Evolutionary conservation across 768 basidiomycete species (phyloP), one percentile per base, ranked within the genome.

Genomic region (Crassisporium funariophilum): DNA sequence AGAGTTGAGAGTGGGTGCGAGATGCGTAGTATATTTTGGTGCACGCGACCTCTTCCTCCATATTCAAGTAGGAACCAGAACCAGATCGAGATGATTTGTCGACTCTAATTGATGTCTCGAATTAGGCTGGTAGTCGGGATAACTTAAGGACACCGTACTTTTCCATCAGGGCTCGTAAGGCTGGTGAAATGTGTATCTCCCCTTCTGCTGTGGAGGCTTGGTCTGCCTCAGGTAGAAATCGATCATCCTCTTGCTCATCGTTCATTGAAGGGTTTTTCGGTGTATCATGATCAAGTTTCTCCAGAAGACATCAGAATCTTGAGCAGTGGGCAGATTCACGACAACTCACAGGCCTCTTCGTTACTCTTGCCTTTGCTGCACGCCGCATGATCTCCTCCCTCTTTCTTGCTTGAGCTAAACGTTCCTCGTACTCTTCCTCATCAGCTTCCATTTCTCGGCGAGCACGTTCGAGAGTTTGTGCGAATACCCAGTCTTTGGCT

Each of bases 11-110:
- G 67, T 99, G 95, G 0, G 95, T 99, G 23, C 95, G 77, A 0
- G 97, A 98, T 0, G 95, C 89, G 60, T 95, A 97, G 64, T 83
- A 97, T 50, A 98, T 86, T 74, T 92, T 89, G 27, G 82, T 86
- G 59, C 86, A 88, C 4, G 77, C 75, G 12, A 76, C 75, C 47
- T 84, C 84, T 35, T 70, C 70, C 44, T 66, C 68, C 11, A 60
- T 61, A 17, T 65, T 57, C 10, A 23, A 4, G 19, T 44, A 23
- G 20, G 36, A 37, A n/a, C 56, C 42, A 24, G 53, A 46, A 11
- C 43, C 49, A 11, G 24, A 23, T 37, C 52, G 60, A 39, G 66
- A 59, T 21, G 54, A 51, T 53, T 66, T 69, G 45, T 74, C 71
- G 12, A 70, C 59, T 50, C 67, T 72, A 42, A n/a, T n/a, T n/a